Evolutionary conservation across 2,329 filamentous ascomycete species (phyloP).

Genomic region (Juglanconis sp.): DNA sequence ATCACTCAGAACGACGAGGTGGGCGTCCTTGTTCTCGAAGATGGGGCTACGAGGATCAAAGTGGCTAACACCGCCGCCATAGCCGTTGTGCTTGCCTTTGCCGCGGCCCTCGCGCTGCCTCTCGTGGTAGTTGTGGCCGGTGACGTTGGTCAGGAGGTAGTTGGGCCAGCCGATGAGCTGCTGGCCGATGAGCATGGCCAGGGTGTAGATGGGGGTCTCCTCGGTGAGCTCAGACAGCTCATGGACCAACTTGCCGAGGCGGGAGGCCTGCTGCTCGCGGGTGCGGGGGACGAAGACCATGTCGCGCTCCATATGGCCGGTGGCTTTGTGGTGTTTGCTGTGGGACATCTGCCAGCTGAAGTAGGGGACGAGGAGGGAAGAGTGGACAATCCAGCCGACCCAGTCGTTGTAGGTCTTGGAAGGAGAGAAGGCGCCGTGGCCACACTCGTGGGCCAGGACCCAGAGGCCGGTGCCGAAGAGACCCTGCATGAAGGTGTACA

Average conservation of each 20-base stretch:
- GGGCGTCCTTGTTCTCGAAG: conserved; percentile 87
- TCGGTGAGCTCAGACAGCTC: conserved; percentile 87
- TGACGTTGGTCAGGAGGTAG: conserved; percentile 89
- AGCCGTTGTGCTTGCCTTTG: conserved; percentile 85
- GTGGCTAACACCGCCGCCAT: conserved; percentile 83
- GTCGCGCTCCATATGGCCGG: conserved; percentile 93
- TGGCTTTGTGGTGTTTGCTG: conserved; percentile 99
- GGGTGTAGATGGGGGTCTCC: conserved; percentile 85
- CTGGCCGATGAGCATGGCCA: conserved; percentile 71
- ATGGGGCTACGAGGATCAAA: conserved; percentile 85
- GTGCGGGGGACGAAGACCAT: conserved; percentile 99
- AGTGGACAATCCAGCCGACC: conserved; percentile 89
- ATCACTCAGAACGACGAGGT: conserved; percentile 83
- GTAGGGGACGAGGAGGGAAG: conserved; percentile 85
- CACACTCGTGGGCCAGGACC: conserved; percentile 97
- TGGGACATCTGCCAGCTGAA: conserved; percentile 99
- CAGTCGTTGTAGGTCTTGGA: conserved; percentile 88
- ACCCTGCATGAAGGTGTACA: conserved; percentile 80
- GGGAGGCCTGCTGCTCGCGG: conserved; percentile 73
- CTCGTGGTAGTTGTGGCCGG: conserved; percentile 93
- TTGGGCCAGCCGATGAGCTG: conserved; percentile 91
- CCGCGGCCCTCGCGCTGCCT: conserved; percentile 90
- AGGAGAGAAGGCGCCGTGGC: conserved; percentile 93
- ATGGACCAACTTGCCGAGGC: conserved; percentile 70
- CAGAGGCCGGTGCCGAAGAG: conserved; percentile 91